Conservation (phyloP, 345 rosid species). For the Psidium guajava region DNA sequence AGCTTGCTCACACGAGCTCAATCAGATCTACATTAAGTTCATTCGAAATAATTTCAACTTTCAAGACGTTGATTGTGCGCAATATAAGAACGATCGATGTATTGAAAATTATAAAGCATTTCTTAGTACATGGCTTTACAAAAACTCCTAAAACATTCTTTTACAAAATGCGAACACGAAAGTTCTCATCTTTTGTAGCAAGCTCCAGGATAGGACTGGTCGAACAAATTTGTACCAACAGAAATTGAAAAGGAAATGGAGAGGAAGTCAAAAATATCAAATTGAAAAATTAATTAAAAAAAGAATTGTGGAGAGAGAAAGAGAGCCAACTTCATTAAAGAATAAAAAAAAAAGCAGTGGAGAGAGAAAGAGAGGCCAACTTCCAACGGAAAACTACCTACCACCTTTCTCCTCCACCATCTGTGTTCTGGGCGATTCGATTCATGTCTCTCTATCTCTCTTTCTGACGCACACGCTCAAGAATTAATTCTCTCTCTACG, state of each 20-base stretch:
- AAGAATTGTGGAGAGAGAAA: neutral
- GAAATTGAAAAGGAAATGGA: neutral
- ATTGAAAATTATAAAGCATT: neutral
- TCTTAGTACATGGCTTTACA: neutral
- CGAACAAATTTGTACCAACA: neutral
- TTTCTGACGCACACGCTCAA: neutral
- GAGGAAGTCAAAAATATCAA: neutral
- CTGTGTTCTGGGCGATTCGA: neutral
- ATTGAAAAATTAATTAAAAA: neutral
- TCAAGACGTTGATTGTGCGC: neutral
- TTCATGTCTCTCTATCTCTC: neutral
- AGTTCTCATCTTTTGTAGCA: rapidly evolving
- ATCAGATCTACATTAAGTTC: neutral
- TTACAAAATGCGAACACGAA: neutral
- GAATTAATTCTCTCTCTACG: neutral
- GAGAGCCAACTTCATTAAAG: neutral
- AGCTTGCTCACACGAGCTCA: neutral
- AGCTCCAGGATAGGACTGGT: neutral
- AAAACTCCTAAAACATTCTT: neutral
- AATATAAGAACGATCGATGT: rapidly evolving
- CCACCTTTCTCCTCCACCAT: slow-evolving; percentile 3
- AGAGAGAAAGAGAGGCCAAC: slow-evolving; percentile 6
- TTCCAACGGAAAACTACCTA: slow-evolving; percentile 36
- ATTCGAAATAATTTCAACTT: neutral
- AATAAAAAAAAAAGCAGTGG: too few species aligned